Base-by-base conservation (phyloP, 441 rosid genomes). In the Gossypium trilobum region DNA sequence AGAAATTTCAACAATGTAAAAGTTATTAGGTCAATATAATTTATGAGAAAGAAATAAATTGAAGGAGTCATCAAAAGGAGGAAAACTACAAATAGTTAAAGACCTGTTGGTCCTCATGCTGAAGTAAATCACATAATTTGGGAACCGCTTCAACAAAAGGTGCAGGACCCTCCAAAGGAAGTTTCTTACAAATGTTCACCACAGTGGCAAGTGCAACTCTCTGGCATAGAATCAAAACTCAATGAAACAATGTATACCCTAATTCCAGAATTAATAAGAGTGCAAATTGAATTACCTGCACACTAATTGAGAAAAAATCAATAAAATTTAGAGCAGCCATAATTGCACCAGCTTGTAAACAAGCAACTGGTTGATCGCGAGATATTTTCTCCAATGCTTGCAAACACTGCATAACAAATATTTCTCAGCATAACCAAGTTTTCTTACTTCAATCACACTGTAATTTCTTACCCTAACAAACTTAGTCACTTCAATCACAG, bases 311-410 rank as follows among this genome's bases (percentile, higher is more conserved):
- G 78, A 95, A 89, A 84, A 95, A 95, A 70, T 92, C 99, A 70
- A 95, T 85, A 79, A 78, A 86, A 70, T 82, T 85, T 60, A 95
- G 83, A 80, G 85, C 96, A 73, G 99, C 96, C 93, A 85, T 83
- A 46, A 91, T 86, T 29, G 97, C 96, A 78, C 97, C 99, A 73
- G 91, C 94, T 80, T 91, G 87, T 79, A 95, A 82, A 82, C 98
- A 95, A 11, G 91, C 85, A 51, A 80, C 89, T 19, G 99, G 97
- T 79, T 95, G 91, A 75, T 91, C 95, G 52, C 86, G 88, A 31
- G 99, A 92, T 70, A 95, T 89, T 87, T 95, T 95, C 85, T 89
- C 96, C 87, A 95, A 82, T 75, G 99, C 98, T 92, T 95, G 97
- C 87, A 95, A 83, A 84, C 98, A 92, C 99, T 48, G 66, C 70